A percentile compares a stretch with the other conserved stretches of the same genome.
These are phyloP conservation scores for Metschnikowia cerradonensis DNA, from an alignment of 805 yeast species.

Conservation along the genomic window DNA sequence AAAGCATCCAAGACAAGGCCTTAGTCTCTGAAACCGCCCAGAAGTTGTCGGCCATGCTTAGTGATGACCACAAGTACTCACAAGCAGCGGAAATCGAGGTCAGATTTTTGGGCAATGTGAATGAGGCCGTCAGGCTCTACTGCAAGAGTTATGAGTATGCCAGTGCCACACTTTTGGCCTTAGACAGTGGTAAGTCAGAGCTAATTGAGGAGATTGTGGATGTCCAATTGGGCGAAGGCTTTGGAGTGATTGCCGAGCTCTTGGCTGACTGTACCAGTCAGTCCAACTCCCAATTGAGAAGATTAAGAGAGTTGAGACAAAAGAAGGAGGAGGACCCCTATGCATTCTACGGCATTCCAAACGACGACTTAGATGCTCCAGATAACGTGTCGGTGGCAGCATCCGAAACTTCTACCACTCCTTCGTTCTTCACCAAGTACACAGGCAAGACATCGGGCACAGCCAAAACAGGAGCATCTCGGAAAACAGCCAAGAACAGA, in stretches of 20 bases:
- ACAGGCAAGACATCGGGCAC: slow-evolving; percentile 96
- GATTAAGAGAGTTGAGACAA: slow-evolving; percentile 78
- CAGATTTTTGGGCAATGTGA: slow-evolving; percentile 55
- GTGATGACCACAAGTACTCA: slow-evolving; percentile 65
- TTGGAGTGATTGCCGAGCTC: slow-evolving; percentile 80
- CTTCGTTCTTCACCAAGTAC: slow-evolving; percentile 90
- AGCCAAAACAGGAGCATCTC: slow-evolving; percentile 92
- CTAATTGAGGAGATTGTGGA: slow-evolving; percentile 61
- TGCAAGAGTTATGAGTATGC: slow-evolving; percentile 75
- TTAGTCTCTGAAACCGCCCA: slow-evolving; percentile 48
- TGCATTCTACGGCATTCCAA: slow-evolving; percentile 69
- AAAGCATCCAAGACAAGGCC: slow-evolving; percentile 24
- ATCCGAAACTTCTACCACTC: slow-evolving; percentile 87
- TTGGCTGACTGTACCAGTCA: slow-evolving; percentile 92
- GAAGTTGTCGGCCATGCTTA: slow-evolving; percentile 54
- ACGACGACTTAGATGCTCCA: slow-evolving; percentile 62
- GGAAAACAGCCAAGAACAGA: slow-evolving; percentile 86
- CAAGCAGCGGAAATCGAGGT: slow-evolving; percentile 79
- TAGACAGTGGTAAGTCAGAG: slow-evolving; percentile 39
- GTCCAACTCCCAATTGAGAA: slow-evolving; percentile 71
- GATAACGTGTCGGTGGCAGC: slow-evolving; percentile 95
- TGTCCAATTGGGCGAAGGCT: slow-evolving; percentile 77
- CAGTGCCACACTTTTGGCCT: slow-evolving; percentile 67
- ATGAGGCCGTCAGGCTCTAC: slow-evolving; percentile 59
- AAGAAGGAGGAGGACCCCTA: slow-evolving; percentile 84